Evolutionary conservation across 768 basidiomycete species (phyloP), one percentile per base, ranked within the genome.

Genomic region (Neoboletus magnificus): DNA sequence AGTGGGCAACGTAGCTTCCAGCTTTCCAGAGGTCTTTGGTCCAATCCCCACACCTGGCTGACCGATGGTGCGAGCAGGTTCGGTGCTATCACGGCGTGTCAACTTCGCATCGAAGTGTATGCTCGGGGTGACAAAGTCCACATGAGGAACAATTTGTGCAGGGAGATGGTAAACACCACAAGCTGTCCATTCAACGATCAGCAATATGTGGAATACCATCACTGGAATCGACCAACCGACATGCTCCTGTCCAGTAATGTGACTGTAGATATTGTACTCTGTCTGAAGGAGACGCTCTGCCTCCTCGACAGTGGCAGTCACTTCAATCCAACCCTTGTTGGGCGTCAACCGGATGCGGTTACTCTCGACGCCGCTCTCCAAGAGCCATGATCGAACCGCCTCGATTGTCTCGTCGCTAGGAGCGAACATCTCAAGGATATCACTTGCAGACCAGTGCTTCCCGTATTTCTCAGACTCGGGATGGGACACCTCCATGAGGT

Each of bases 231-330:
- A 67, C 74, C n/a, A 10, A 68, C 69, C 67, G 29, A 68, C 48
- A 30, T 69, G 70, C 18, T 67, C 61, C 58, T 60, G 57, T 51
- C 71, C 66, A 2, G 66, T 52, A 20, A n/a, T 40, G 49, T 75
- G 69, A 53, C 52, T 58, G 56, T 69, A 74, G 32, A 73, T 5
- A 40, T 65, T 63, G 59, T 74, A 75, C 52, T 71, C 57, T 12
- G 36, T 9, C 36, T 37, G 36, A 37, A 37, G 36, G 36, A 37
- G 36, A 37, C 36, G 36, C 18, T 37, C 36, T 16, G 36, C 36
- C 7, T 37, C 36, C 36, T 37, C 36, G 36, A 37, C 18, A 37
- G 36, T 37, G 6, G 16, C 9, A 18, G 36, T 18, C 1, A 37
- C 36, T 18, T 37, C 16, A 9, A 37, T 37, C 36, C 36, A 37